Percentiles rank a stretch among this genome's conserved stretches.
These are phyloP conservation scores for Typha latifolia DNA, from an alignment of 176 grass and related monocot species.

Conservation along the genomic window DNA sequence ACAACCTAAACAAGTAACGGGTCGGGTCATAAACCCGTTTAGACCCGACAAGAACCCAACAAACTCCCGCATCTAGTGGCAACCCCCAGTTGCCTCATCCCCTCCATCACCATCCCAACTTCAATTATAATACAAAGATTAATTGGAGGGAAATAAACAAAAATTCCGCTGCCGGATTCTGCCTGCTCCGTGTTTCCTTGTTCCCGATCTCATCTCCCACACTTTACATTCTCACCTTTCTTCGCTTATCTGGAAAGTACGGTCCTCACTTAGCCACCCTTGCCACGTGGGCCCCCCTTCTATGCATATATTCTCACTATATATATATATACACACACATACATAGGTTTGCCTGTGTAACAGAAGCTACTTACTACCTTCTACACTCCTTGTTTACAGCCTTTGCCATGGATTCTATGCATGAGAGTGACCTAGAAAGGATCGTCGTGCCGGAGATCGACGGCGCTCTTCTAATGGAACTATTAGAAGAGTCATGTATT, in stretches of 20 bases:
- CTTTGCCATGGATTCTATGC: no score
- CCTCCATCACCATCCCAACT: background rate
- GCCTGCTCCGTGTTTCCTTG: constrained; percentile 16
- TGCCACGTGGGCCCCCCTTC: constrained; percentile 1
- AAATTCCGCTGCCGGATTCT: background rate
- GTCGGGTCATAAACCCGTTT: no score
- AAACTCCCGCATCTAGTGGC: no score
- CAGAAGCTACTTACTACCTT: no score
- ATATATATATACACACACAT: constrained; percentile 8
- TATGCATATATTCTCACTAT: no score
- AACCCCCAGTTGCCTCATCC: no score
- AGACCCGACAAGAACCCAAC: no score
- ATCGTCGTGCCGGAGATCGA: constrained; percentile 30
- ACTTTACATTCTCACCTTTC: background rate
- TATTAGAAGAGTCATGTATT: constrained; percentile 25
- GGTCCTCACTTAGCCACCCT: constrained; percentile 14
- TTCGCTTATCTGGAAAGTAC: constrained; percentile 23
- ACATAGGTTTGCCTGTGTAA: no score
- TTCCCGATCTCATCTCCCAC: background rate
- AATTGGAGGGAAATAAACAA: constrained; percentile 1
- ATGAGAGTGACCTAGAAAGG: constrained; percentile 7
- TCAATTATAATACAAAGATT: constrained; percentile 7
- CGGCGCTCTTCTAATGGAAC: constrained; percentile 33
- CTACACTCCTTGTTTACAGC: background rate
- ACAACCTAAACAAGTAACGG: no score